Conservation (phyloP, 2,329 filamentous ascomycete genomes). For the Pseudomassariella vexata region DNA sequence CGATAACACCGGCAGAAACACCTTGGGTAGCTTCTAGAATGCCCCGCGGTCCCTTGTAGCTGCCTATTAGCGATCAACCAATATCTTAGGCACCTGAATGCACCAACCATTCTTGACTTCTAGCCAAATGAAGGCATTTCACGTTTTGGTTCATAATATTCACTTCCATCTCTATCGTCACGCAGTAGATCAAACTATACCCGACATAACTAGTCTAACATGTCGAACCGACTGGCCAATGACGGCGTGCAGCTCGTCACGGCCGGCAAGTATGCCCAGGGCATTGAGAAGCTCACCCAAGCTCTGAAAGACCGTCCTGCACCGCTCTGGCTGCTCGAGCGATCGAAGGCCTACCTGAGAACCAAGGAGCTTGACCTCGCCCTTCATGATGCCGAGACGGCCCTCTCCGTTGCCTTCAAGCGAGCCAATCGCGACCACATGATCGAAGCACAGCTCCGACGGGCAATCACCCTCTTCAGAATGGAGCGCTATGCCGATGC, state of each 20-base stretch:
- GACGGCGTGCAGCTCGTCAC: conserved; percentile 62
- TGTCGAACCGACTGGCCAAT: conserved; percentile 41
- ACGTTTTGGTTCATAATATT: too few relatives aligned
- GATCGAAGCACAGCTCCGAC: conserved; percentile 73
- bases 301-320: conserved; percentile 63
- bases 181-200: too few relatives aligned
- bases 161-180: too few relatives aligned
- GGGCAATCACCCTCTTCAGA: conserved; percentile 67
- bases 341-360: conserved; percentile 72
- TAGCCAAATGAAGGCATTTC: too few relatives aligned
- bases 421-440: conserved; percentile 73
- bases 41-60: too few relatives aligned
- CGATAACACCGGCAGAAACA: too few relatives aligned
- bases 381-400: conserved; percentile 64
- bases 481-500: conserved; percentile 71
- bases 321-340: conserved; percentile 74
- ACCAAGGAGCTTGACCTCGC: conserved; percentile 56
- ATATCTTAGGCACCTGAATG: too few relatives aligned
- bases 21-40: too few relatives aligned
- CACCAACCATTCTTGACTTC: too few relatives aligned
- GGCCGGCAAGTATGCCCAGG: conserved; percentile 57
- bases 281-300: conserved; percentile 61
- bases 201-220: too few relatives aligned
- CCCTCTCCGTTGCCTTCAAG: conserved; percentile 54
- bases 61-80: too few relatives aligned